Evolutionary conservation across 306 rosid genomes (phyloP).

Genomic region (Lathyrus sativus): DNA sequence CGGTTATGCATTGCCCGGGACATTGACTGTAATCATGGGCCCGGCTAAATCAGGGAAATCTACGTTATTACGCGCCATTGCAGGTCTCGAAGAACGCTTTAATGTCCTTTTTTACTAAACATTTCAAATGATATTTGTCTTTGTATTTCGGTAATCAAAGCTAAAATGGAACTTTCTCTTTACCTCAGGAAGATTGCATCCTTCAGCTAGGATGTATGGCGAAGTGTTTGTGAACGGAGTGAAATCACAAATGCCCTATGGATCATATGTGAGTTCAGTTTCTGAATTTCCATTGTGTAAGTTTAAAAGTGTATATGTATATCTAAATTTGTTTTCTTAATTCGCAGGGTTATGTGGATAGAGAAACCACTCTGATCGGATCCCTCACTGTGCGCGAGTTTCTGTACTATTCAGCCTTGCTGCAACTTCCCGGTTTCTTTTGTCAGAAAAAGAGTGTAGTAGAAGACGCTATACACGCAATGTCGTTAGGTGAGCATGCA

Average conservation of each 20-base stretch:
- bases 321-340: slow-evolving; percentile 30
- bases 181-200: slow-evolving; percentile 77
- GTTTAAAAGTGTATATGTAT: slow-evolving; percentile 1
- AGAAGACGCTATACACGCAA: slow-evolving; percentile 94
- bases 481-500: slow-evolving; percentile 89
- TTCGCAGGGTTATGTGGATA: slow-evolving; percentile 90
- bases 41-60: slow-evolving; percentile 97
- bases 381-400: slow-evolving; percentile 95
- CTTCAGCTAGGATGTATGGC: slow-evolving; percentile 82
- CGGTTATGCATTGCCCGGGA: slow-evolving; percentile 96
- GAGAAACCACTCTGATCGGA: slow-evolving; percentile 86
- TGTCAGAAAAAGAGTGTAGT: slow-evolving; percentile 88
- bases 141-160: slow-evolving; percentile 36
- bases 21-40: slow-evolving; percentile 97
- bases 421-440: slow-evolving; percentile 96
- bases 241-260: slow-evolving; percentile 71
- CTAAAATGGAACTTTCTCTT: slow-evolving; percentile 37
- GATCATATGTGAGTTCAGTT: slow-evolving; percentile 82
- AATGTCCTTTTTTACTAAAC: slow-evolving; percentile 23
- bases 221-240: slow-evolving; percentile 89
- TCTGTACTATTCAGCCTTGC: slow-evolving; percentile 89
- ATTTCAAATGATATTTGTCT: slow-evolving; percentile 29
- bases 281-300: slow-evolving; percentile 20
- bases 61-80: slow-evolving; percentile 80
- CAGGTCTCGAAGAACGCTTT: slow-evolving; percentile 60